Conservation (phyloP, 768 basidiomycete species). For the Cystobasidium onofrii region DNA sequence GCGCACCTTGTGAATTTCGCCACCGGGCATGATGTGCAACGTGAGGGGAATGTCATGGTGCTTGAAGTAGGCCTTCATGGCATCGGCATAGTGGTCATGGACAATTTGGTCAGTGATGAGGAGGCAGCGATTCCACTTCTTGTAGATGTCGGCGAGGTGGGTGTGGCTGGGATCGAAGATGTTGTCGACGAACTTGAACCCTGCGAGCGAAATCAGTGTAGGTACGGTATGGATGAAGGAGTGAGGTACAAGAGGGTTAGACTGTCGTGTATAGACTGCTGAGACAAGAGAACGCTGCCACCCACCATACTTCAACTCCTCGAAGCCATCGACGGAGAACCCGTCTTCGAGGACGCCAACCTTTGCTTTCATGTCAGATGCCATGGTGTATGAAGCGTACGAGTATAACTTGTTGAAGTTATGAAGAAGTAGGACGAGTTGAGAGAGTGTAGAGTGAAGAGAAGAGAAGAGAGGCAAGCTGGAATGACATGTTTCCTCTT, state of each 20-base stretch:
- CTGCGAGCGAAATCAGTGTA: background rate
- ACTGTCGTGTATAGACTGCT: no score
- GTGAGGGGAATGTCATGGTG: constrained; percentile 44
- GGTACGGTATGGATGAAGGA: background rate
- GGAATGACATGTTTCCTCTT: background rate
- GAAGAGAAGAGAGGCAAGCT: constrained; percentile 8
- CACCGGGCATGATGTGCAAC: constrained; percentile 46
- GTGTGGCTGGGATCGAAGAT: constrained; percentile 44
- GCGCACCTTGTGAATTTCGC: constrained; percentile 45
- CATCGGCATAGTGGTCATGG: constrained; percentile 43
- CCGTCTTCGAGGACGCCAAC: constrained; percentile 32
- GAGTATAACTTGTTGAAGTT: background rate
- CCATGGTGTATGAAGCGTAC: constrained; percentile 12
- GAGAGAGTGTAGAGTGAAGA: background rate
- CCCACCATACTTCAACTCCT: constrained; percentile 44
- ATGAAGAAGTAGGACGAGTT: background rate
- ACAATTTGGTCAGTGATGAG: constrained; percentile 46
- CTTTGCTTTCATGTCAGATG: constrained; percentile 44
- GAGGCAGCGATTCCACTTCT: constrained; percentile 45
- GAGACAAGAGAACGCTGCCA: background rate
- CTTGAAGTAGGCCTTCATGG: constrained; percentile 44
- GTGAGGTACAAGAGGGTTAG: background rate
- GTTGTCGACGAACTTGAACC: constrained; percentile 44
- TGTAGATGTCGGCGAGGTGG: constrained; percentile 45
- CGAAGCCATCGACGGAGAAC: constrained; percentile 41